Evolutionary conservation across 257 asterid species (phyloP).

Genomic region (Nicotiana attenuata): DNA sequence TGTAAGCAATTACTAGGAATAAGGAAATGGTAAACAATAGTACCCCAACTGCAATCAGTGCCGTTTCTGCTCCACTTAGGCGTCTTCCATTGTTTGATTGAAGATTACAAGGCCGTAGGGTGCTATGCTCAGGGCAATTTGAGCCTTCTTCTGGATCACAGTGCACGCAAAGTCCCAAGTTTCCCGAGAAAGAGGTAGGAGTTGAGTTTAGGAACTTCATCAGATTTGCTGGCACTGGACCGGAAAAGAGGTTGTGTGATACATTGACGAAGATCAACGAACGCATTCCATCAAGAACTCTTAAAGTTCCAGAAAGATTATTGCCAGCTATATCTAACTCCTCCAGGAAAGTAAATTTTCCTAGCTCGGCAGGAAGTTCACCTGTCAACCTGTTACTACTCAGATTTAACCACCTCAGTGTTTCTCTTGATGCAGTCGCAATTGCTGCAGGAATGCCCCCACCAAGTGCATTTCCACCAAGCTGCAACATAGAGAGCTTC

Average conservation of each 20-base stretch:
- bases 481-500: conserved; percentile 50
- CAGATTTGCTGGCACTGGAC: conserved; percentile 48
- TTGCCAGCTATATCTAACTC: conserved; percentile 57
- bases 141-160: conserved; percentile 28
- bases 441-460: conserved; percentile 44
- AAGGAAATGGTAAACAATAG: conserved; percentile 28
- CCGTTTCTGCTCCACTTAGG: conserved; percentile 25
- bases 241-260: conserved; percentile 54
- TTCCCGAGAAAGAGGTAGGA: conserved; percentile 54
- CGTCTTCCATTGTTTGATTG: conserved; percentile 24
- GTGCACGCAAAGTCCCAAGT: conserved; percentile 46
- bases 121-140: conserved; percentile 29
- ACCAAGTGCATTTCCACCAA: conserved; percentile 60
- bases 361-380: conserved; percentile 46
- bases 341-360: conserved; percentile 58
- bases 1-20: conserved; percentile 30
- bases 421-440: conserved; percentile 30
- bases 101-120: conserved; percentile 33
- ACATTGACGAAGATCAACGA: conserved; percentile 48
- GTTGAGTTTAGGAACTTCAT: conserved; percentile 33
- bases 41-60: conserved; percentile 37
- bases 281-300: conserved; percentile 31
- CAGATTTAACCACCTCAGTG: conserved; percentile 51
- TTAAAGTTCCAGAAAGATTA: conserved; percentile 54
- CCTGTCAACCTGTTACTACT: conserved; percentile 58